Percentiles rank a stretch among this genome's conserved stretches.
These are phyloP conservation scores for Backusella mclennaniae DNA, from an alignment of 192 early-diverging fungal genomes.

Conservation along the genomic window DNA sequence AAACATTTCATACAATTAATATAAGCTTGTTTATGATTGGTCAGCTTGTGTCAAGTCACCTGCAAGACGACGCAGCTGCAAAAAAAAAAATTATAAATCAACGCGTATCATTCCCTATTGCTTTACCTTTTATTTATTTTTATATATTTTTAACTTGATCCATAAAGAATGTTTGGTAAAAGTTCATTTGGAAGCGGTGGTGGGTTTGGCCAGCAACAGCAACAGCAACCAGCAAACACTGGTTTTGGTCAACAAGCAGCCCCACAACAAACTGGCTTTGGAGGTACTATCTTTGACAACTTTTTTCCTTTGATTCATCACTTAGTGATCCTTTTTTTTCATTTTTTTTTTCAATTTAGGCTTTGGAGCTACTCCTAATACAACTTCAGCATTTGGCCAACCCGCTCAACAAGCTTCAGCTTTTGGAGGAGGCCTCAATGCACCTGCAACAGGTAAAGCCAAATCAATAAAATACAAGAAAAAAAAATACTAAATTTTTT, in stretches of 20 bases:
- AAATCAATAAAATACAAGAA: background rate
- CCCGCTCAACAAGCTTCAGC: slow-evolving; percentile 33
- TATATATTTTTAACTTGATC: background rate
- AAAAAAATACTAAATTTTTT: background rate
- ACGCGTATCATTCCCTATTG: background rate
- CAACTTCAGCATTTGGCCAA: slow-evolving; percentile 10
- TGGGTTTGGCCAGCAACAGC: slow-evolving; percentile 21
- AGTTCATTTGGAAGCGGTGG: slow-evolving; percentile 3
- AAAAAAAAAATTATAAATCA: background rate
- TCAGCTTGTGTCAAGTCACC: background rate
- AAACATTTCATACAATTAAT: background rate
- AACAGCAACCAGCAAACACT: slow-evolving; percentile 13
- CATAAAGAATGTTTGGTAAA: slow-evolving; percentile 14
- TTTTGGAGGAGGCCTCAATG: slow-evolving; percentile 27
- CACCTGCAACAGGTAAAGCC: slow-evolving; percentile 14
- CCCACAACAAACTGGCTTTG: slow-evolving; percentile 38
- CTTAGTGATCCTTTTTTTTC: background rate
- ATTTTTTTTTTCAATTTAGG: background rate
- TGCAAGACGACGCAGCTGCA: background rate
- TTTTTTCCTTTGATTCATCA: background rate
- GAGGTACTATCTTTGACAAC: slow-evolving; percentile 4
- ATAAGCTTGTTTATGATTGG: background rate
- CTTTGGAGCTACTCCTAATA: slow-evolving; percentile 1
- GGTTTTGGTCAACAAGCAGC: slow-evolving; percentile 14
- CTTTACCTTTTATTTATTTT: background rate